Conservation (phyloP, 495 filamentous ascomycete species). For the Schizothecium vesticola region DNA sequence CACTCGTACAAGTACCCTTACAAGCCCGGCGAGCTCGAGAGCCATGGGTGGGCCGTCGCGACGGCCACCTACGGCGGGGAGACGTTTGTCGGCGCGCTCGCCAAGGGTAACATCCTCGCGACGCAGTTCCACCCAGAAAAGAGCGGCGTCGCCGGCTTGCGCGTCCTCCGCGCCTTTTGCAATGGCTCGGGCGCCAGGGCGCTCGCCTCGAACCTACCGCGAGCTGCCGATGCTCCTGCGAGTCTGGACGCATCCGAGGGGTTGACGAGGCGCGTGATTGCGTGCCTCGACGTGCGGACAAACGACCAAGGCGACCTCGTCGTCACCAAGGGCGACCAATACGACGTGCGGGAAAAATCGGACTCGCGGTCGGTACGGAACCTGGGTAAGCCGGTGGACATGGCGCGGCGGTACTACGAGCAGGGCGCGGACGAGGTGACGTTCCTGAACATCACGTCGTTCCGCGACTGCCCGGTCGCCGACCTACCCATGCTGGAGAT, state of each 20-base stretch:
- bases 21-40: conserved; percentile 60
- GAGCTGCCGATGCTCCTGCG: neutral
- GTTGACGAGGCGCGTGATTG: conserved; percentile 83
- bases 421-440: conserved; percentile 95
- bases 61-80: conserved; percentile 83
- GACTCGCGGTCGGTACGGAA: conserved; percentile 77
- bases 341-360: conserved; percentile 95
- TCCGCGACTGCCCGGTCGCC: conserved; percentile 85
- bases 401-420: conserved; percentile 91
- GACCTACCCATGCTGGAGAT: conserved; percentile 97
- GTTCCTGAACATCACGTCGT: conserved; percentile 96
- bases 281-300: conserved; percentile 92
- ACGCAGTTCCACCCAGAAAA: conserved; percentile 99
- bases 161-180: conserved; percentile 79
- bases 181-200: conserved; percentile 53
- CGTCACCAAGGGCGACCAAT: conserved; percentile 97
- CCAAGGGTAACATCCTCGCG: conserved; percentile 75
- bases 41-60: conserved; percentile 80
- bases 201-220: conserved; percentile 22
- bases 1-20: conserved; percentile 90
- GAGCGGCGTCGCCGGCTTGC: conserved; percentile 80
- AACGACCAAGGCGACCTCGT: conserved; percentile 95
- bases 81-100: conserved; percentile 86
- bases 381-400: conserved; percentile 90
- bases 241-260: conserved; percentile 46